These are phyloP conservation scores for Emydomyces testavorans DNA, from an alignment of 2,329 filamentous ascomycete genomes.

Conservation along the genomic window DNA sequence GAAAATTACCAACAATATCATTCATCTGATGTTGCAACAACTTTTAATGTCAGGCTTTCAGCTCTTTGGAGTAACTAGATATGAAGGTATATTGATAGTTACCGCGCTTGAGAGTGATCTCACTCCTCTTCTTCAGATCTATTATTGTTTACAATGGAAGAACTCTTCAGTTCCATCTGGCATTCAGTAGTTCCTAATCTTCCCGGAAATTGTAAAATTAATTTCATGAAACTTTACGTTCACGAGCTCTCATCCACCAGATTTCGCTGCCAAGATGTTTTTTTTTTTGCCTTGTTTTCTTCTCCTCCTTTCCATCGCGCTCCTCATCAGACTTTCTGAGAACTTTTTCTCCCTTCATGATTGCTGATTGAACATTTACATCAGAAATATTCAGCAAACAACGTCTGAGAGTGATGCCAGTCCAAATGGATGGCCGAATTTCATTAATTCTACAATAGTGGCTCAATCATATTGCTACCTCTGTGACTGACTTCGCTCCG, in stretches of 20 bases:
- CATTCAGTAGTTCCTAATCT: not conserved
- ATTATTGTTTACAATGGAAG: too few species aligned
- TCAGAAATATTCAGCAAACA: not conserved
- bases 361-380: not conserved
- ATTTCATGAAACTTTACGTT: not conserved
- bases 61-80: too few species aligned
- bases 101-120: too few species aligned
- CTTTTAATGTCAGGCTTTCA: too few species aligned
- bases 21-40: too few species aligned
- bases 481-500: not conserved
- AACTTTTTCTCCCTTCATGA: not conserved
- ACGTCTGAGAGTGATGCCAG: not conserved
- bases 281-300: slow-evolving; percentile 11
- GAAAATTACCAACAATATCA: too few species aligned
- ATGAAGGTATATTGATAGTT: too few species aligned
- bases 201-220: slow-evolving; percentile 4
- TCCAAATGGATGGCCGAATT: not conserved
- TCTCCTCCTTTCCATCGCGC: not conserved
- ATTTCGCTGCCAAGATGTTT: slow-evolving; percentile 2
- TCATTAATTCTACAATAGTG: not conserved
- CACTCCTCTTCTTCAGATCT: too few species aligned
- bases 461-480: not conserved
- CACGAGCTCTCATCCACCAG: not conserved
- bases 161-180: too few species aligned
- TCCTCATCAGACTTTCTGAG: not conserved